Base-by-base conservation (phyloP, 495 filamentous ascomycete genomes). In the Hypoxylon intermedium region DNA sequence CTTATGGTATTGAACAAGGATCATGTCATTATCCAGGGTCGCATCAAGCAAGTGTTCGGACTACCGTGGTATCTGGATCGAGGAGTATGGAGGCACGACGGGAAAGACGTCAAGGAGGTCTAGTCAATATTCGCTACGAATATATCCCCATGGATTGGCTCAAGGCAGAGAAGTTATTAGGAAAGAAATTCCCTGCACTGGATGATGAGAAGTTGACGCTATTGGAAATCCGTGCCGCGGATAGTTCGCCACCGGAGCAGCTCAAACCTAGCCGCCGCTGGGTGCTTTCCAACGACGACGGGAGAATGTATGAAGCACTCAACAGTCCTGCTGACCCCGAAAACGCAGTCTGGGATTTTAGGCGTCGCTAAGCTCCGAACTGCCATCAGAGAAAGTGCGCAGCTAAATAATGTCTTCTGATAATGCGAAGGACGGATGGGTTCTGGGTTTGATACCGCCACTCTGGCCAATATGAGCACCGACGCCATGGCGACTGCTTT, bases 61-160 rank as follows among this genome's bases (percentile, higher is more conserved):
- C n/a, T n/a, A n/a, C n/a, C n/a, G n/a, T n/a, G n/a, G n/a, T n/a
- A n/a, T n/a, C n/a, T n/a, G n/a, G n/a, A n/a, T n/a, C n/a, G n/a
- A n/a, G n/a, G n/a, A n/a, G n/a, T n/a, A n/a, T n/a, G n/a, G n/a
- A n/a, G n/a, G n/a, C n/a, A n/a, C n/a, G n/a, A n/a, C n/a, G n/a
- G n/a, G n/a, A n/a, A n/a, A n/a, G n/a, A n/a, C n/a, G n/a, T 31
- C 37, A 33, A 3, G 49, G 49, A 2, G 23, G 37, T 15, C 16
- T 53, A 1, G 38, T 53, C 9, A 23, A 53, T 13, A 23, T 42
- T 13, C 6, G 30, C 15, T 33, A 33, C 26, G 9, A 43, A 5
- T 43, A 33, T 7, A n/a, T 53, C 3, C 26, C 49, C 3, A 53
- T 53, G 49, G 38, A 53, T 21, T 43, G 38, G 49, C 15, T 9